These are phyloP conservation scores for Taiozyma sp. DNA, from an alignment of 1,139 yeast species.

Conservation along the genomic window DNA sequence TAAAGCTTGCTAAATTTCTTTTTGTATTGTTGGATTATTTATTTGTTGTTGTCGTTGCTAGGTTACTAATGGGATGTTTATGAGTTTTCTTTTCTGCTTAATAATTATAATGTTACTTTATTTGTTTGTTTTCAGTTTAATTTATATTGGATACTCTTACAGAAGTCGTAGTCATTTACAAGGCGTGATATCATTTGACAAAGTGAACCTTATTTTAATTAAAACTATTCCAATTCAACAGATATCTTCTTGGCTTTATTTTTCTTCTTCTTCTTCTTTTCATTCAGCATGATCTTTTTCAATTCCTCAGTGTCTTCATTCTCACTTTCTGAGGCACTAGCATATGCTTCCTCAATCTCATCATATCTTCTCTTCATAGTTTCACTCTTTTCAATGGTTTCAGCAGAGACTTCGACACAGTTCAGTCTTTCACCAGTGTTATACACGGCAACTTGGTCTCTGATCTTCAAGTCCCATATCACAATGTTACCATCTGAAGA, in stretches of 20 bases:
- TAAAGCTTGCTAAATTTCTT: neutral
- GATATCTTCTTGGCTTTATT: constrained; percentile 41
- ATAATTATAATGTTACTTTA: neutral
- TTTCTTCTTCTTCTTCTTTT: constrained; percentile 39
- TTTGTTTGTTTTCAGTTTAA: neutral
- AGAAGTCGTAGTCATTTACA: neutral
- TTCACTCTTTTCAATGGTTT: constrained; percentile 64
- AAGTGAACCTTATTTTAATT: neutral
- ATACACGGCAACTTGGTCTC: constrained; percentile 85
- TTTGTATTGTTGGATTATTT: neutral
- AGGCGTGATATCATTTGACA: too few relatives aligned
- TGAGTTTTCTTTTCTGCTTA: neutral
- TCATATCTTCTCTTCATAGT: constrained; percentile 64
- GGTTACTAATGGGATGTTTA: neutral
- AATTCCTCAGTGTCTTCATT: constrained; percentile 37
- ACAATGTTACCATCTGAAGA: constrained; percentile 93
- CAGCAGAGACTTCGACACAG: constrained; percentile 77
- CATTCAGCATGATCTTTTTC: constrained; percentile 31
- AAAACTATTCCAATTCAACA: constrained; percentile 42
- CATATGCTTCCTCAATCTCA: constrained; percentile 33
- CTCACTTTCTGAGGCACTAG: constrained; percentile 59
- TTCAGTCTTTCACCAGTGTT: constrained; percentile 91
- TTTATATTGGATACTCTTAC: neutral
- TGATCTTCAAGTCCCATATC: constrained; percentile 69
- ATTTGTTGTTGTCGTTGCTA: neutral